Percentiles rank a stretch among this genome's conserved stretches.
These are phyloP conservation scores for Coemansia guatemalensis DNA, from an alignment of 192 early-diverging fungal genomes.

Conservation along the genomic window DNA sequence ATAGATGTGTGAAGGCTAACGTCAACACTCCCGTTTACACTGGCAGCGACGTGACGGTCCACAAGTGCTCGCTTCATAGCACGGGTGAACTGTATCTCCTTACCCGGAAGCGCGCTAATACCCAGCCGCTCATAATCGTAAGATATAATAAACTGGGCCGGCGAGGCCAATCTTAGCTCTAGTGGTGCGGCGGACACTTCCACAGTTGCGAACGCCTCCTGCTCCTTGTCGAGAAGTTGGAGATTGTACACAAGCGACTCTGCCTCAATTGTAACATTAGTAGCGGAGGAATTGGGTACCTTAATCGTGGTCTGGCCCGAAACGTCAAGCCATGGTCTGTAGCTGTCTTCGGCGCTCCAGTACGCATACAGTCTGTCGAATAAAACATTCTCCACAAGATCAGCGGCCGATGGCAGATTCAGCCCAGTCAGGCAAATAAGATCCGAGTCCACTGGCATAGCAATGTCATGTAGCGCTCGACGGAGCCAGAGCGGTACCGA, in stretches of 20 bases:
- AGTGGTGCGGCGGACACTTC: conserved; percentile 14
- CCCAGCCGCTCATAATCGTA: conserved; percentile 38
- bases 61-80: conserved; percentile 27
- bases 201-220: conserved; percentile 26
- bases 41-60: conserved; percentile 14
- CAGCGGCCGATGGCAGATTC: conserved; percentile 7
- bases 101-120: conserved; percentile 17
- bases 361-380: conserved; percentile 33
- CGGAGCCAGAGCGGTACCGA: conserved; percentile 34
- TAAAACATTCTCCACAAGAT: conserved; percentile 18
- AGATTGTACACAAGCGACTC: conserved; percentile 35
- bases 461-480: conserved; percentile 11
- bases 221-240: conserved; percentile 21
- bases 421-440: conserved; percentile 1
- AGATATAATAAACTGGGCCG: conserved; percentile 14
- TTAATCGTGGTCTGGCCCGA: conserved; percentile 23
- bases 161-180: conserved; percentile 9
- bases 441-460: conserved; percentile 10
- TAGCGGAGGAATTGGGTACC: conserved; percentile 25
- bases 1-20: conserved; percentile 27
- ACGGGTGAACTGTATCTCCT: conserved; percentile 24
- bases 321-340: conserved; percentile 28
- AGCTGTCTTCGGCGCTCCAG: conserved; percentile 41
- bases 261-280: conserved; percentile 25
- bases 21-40: conserved; percentile 35